Base-by-base conservation (phyloP, 2,329 filamentous ascomycete genomes). In the Xylariaceae sp. region DNA sequence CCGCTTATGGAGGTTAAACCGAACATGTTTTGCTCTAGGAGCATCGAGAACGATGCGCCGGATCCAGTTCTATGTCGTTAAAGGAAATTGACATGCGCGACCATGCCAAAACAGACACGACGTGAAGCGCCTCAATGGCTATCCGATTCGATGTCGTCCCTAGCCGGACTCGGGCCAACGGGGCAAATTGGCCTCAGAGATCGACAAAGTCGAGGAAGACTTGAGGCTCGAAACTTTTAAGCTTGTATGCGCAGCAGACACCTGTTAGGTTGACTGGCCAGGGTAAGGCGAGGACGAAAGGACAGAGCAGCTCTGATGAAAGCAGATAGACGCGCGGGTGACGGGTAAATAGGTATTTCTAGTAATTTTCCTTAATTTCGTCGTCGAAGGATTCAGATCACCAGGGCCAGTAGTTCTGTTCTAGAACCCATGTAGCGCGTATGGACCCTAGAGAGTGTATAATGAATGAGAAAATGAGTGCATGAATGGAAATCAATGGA, bases 71-170 rank as follows among this genome's bases (percentile, higher is more conserved):
- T 52, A 3, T 50, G 18, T 15, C 53, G 45, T 62, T 50, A 58
- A 17, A 51, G 45, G 39, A 34, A 10, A 47, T 50, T 56, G 30
- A 39, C 56, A 53, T 37, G 37, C 44, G 55, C 50, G 52, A 51
- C 23, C 56, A 64, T 62, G 56, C 55, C 62, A 58, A 50, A 48
- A 37, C 51, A 39, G 45, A 18, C 47, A 4, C 23, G 57, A 39
- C 48, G 53, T 54, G 50, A 52, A 56, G 30, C 52, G 52, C 13
- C 54, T 49, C 30, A 50, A 45, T 45, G 18, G 39, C 39, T 50
- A 51, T 42, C 17, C 9, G 42, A 48, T 54, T 55, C 44, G 42
- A 55, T 11, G 18, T 37, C 42, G 44, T 57, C 34, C 39, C 57
- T 47, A 39, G 47, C 50, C 51, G 35, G 56, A 45, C 42, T n/a